Conservation (phyloP, 2,329 filamentous ascomycete species). For the Monilinia vaccinii-corymbosi region DNA sequence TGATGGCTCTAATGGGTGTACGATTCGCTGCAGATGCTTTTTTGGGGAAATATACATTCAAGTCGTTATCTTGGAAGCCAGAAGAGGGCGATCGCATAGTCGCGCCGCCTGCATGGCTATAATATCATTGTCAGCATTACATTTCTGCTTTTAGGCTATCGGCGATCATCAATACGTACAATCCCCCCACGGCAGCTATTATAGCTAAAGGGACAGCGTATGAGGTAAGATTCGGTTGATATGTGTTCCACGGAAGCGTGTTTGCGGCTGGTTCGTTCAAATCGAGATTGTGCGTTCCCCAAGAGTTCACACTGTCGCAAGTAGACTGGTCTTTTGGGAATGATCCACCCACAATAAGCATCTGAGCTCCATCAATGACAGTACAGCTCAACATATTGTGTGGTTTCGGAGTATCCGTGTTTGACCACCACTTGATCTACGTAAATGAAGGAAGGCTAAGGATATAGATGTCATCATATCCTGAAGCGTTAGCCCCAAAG, state of each 20-base stretch:
- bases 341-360: slow-evolving; percentile 53
- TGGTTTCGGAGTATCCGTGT: slow-evolving; percentile 33
- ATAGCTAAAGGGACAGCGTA: slow-evolving; percentile 48
- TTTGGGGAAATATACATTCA: slow-evolving; percentile 44
- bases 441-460: slow-evolving; percentile 53
- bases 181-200: slow-evolving; percentile 41
- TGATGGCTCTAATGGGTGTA: slow-evolving; percentile 38
- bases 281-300: slow-evolving; percentile 48
- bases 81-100: slow-evolving; percentile 40
- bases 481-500: slow-evolving; percentile 37
- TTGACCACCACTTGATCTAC: slow-evolving; percentile 46
- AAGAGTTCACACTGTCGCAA: slow-evolving; percentile 45
- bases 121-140: slow-evolving; percentile 3
- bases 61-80: slow-evolving; percentile 43
- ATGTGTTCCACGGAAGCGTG: slow-evolving; percentile 42
- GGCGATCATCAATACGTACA: slow-evolving; percentile 13
- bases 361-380: slow-evolving; percentile 46
- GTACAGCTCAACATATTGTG: slow-evolving; percentile 47
- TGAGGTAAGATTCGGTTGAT: slow-evolving; percentile 38
- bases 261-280: slow-evolving; percentile 41
- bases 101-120: slow-evolving; percentile 40
- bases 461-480: slow-evolving; percentile 54
- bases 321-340: slow-evolving; percentile 38
- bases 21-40: slow-evolving; percentile 38
- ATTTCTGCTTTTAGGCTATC: background rate